phyloP scores from a whole-genome alignment of 2,329 filamentous ascomycete genomes.

The Beauveria brongniartii region DNA sequence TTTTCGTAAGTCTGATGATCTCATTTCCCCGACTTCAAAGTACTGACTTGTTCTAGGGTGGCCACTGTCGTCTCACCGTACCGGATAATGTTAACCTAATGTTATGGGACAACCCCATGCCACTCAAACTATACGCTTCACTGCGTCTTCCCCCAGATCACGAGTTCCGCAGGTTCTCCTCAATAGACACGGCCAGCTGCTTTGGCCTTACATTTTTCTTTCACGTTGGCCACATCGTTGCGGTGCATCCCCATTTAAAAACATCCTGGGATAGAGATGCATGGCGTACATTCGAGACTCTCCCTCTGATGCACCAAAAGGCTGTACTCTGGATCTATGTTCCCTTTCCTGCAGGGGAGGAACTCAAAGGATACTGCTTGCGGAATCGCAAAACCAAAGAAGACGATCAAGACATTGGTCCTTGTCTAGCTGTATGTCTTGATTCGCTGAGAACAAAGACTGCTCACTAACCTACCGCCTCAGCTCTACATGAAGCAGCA shows the following conservation, averaged over 20 bases:
- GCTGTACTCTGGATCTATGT: conserved; percentile 3
- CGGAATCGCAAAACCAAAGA: not conserved
- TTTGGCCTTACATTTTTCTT: conserved; percentile 8
- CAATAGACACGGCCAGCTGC: not conserved
- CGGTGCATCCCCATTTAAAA: not conserved
- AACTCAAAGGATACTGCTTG: not conserved
- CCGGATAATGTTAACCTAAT: not conserved
- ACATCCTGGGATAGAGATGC: not conserved
- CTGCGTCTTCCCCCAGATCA: not conserved
- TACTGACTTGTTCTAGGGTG: not conserved
- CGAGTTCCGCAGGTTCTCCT: not conserved
- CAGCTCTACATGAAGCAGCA: conserved; percentile 4
- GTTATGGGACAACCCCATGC: not conserved
- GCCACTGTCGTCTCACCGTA: not conserved
- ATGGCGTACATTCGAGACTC: not conserved
- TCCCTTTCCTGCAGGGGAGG: not conserved
- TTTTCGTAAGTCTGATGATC: not conserved
- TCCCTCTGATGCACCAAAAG: not conserved
- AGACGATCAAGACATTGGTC: not conserved
- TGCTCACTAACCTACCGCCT: not conserved
- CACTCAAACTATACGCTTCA: not conserved
- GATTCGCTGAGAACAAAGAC: not conserved
- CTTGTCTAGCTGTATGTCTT: not conserved
- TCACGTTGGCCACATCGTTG: not conserved
- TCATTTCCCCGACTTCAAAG: not conserved